Base-by-base conservation (phyloP, 2,329 filamentous ascomycete genomes). In the Fusarium chlamydosporum region DNA sequence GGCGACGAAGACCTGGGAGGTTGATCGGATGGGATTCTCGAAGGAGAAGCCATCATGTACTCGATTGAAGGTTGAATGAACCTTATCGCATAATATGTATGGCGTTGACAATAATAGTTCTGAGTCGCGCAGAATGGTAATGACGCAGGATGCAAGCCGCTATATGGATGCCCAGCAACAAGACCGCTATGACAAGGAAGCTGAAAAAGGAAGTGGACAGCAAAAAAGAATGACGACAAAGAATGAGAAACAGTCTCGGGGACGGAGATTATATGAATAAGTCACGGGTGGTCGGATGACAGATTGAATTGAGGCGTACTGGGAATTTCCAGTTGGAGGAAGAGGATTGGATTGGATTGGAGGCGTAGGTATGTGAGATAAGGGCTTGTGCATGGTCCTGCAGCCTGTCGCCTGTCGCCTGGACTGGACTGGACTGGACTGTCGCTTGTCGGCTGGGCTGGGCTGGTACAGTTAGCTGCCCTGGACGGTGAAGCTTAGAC, bases 1-100 rank as follows among this genome's bases (percentile, higher is more conserved):
- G 84, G 82, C 31, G 86, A 87, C 3, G 83, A 83, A 6, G 84
- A 80, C 57, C 75, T 81, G 70, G 65, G 80, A 75, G 63, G 77
- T 76, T 69, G 79, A 67, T 76, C 81, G 74, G 73, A 71, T 61
- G 72, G 71, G 69, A 78, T 76, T 76, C 77, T 76, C 72, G 79
- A 76, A 68, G 81, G 75, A 68, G 80, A 77, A 70, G 79, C 72
- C 80, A 82, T 82, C 38, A 63, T 75, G 46, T 43, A 26, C n/a
- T 45, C 47, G 64, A 61, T 70, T 68, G 38, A 54, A 47, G 47
- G 34, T 47, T 41, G 45, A 42, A 55, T 37, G 47, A 56, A 43
- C 52, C 72, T 75, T 75, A 75, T 75, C 73, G 73, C 73, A 75
- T 74, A 63, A 60, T 65, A 64, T 63, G 58, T 41, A 52, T 15